Evolutionary conservation across 169 alveolate species (phyloP), one percentile per base, ranked within the genome.

Genomic region (Eimeria zaria): DNA sequence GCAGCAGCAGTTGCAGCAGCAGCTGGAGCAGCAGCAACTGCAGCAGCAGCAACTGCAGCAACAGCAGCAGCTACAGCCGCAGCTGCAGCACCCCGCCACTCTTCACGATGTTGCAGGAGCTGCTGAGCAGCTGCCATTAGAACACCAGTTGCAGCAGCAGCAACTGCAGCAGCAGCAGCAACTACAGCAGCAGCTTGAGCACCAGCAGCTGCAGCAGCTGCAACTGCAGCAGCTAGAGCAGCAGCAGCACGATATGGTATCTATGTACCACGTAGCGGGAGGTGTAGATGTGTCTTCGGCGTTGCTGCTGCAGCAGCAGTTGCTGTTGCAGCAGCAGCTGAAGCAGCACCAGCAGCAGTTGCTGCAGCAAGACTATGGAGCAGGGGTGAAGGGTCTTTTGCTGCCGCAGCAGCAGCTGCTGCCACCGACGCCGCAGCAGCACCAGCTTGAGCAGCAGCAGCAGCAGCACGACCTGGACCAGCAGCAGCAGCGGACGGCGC

Each of bases 161-260:
- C 83, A 71, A 20, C 83, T 36, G n/a, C n/a, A n/a, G 83, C 83
- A 71, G 89, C 89, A 78, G 67, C 89, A 22, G 89, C 89, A 41
- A n/a, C 39, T 16, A 67, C 89, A 78, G 64, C 89, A 46, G 89
- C 67, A 46, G 89, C 89, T 22, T 8, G 41, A 78, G 89, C 89
- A 78, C 44, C 89, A 46, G 64, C 69, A 46, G 67, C 89, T 22
- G 64, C 89, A 78, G 8, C 89, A 46, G 89, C 89, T 46, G 64
- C 89, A 46, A 67, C 89, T 46, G 89, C 89, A 78, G 89, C 89
- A 78, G 89, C 89, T 78, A 18, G 89, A 78, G 89, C 89, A 78
- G 89, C 89, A 78, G 89, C 89, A 78, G 89, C 89, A 78, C 64
- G 89, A 78, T n/a, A 78, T 78, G 89, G 89, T 46, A 1, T 78